These are phyloP conservation scores for Trichophyton mentagrophytes DNA, from an alignment of 2,329 filamentous ascomycete genomes.

Conservation along the genomic window DNA sequence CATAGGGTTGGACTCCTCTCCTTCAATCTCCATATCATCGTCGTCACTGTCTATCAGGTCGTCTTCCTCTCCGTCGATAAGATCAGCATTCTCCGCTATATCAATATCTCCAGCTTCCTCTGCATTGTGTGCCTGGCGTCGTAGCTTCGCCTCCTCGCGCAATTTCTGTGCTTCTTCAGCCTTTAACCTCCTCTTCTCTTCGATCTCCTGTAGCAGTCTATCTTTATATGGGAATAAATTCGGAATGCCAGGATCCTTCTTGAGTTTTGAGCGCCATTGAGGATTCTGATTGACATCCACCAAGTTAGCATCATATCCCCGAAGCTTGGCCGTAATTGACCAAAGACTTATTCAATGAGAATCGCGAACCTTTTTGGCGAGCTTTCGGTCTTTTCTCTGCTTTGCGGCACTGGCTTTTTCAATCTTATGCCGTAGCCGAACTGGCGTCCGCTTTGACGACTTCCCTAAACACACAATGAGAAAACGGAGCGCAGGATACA, in stretches of 20 bases:
- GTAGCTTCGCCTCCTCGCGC: conserved; percentile 49
- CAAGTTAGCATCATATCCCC: neutral
- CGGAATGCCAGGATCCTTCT: conserved; percentile 96
- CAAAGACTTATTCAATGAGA: neutral
- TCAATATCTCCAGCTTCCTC: conserved; percentile 21
- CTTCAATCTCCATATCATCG: conserved; percentile 46
- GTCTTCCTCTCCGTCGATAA: conserved; percentile 33
- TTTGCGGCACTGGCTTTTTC: conserved; percentile 83
- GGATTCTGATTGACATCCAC: conserved; percentile 49
- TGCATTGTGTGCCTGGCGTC: conserved; percentile 30
- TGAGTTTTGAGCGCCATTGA: conserved; percentile 86
- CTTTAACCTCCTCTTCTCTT: conserved; percentile 71
- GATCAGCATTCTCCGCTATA: conserved; percentile 19
- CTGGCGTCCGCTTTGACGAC: conserved; percentile 81
- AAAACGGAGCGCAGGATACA: neutral
- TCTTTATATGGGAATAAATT: conserved; percentile 98
- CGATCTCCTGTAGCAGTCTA: conserved; percentile 84
- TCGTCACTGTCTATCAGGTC: conserved; percentile 34
- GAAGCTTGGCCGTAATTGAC: neutral
- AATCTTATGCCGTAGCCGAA: conserved; percentile 89
- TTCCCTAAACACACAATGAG: conserved; percentile 49
- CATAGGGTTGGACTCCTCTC: conserved; percentile 71
- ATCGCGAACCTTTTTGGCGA: conserved; percentile 58
- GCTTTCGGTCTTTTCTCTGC: conserved; percentile 78
- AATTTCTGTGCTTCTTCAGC: conserved; percentile 61